Base-by-base conservation (phyloP, 345 rosid species). In the Microthlaspi erraticum region DNA sequence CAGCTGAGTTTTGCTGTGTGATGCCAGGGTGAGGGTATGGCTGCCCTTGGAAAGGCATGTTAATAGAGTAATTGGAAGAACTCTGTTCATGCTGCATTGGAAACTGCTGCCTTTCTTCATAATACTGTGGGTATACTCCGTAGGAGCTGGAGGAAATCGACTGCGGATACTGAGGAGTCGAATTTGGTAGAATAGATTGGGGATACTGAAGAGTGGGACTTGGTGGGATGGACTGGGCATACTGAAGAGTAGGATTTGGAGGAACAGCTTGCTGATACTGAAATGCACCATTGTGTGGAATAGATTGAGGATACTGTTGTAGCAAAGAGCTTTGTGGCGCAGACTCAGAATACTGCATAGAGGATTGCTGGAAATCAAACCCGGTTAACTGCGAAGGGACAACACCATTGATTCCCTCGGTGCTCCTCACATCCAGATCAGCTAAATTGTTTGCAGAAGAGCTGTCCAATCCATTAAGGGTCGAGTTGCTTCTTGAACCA, bases 401-500 rank as follows among this genome's bases (percentile, higher is more conserved):
- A 66, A 20, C 78, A 68, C 85, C 75, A 60, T 62, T 79, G 37
- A 66, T 60, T 48, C 72, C 83, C 68, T 82, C 84, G 23, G 48
- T 59, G 66, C 74, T 73, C 58, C 71, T 74, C 26, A 71, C 64
- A 64, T 78, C 91, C 39, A 82, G 66, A 60, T 80, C 93, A 68
- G 77, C 82, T 19, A 84, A 67, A 76, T 83, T 88, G 68, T 83
- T 85, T 56, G 77, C 79, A 11, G 87, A 86, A 68, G 81, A 71
- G 80, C 79, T 74, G 55, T 79, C 83, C 70, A 86, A 17, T 33
- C 82, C 86, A 73, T 77, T 78, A 60, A 82, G 64, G 33, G 55
- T 65, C 4, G 82, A 82, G 77, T 72, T 80, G 80, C 73, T 89
- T 79, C 86, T 75, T 37, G 84, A 81, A 59, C 86, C 93, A 19